These are phyloP conservation scores for Nephelium lappaceum DNA, from an alignment of 345 rosid species.

Conservation along the genomic window DNA sequence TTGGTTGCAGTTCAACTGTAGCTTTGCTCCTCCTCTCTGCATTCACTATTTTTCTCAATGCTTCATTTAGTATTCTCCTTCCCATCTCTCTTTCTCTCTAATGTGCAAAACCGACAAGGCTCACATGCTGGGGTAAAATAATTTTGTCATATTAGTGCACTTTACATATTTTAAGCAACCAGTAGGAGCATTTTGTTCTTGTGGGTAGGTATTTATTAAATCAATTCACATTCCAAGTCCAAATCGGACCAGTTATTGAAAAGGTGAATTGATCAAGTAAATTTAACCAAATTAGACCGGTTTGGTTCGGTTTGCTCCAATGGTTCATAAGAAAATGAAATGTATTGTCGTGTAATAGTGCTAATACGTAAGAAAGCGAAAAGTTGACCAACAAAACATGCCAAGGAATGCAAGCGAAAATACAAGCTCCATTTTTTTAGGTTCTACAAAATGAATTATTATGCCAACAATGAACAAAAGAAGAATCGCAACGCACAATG, in stretches of 20 bases:
- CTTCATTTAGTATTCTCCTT: slow-evolving; percentile 83
- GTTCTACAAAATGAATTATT: background rate
- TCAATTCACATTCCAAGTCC: too few relatives aligned
- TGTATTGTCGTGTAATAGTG: too few relatives aligned
- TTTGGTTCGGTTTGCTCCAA: too few relatives aligned
- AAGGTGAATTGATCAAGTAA: too few relatives aligned
- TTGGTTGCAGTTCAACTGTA: slow-evolving; percentile 73
- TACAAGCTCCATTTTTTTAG: background rate
- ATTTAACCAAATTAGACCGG: too few relatives aligned
- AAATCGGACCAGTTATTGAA: too few relatives aligned
- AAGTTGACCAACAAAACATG: background rate
- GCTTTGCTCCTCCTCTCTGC: slow-evolving; percentile 85
- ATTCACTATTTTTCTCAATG: slow-evolving; percentile 83
- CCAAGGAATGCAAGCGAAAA: background rate
- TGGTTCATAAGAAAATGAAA: too few relatives aligned
- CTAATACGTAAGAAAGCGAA: background rate
- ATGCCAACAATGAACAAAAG: background rate
- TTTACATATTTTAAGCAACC: background rate
- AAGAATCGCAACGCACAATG: too few relatives aligned
- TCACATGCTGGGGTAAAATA: background rate
- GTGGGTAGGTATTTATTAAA: too few relatives aligned
- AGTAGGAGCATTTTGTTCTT: background rate
- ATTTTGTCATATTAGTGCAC: background rate
- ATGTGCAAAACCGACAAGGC: slow-evolving; percentile 8
- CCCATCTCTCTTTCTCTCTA: slow-evolving; percentile 62